Conservation (phyloP, 345 rosid genomes). For the Populus davidiana region DNA sequence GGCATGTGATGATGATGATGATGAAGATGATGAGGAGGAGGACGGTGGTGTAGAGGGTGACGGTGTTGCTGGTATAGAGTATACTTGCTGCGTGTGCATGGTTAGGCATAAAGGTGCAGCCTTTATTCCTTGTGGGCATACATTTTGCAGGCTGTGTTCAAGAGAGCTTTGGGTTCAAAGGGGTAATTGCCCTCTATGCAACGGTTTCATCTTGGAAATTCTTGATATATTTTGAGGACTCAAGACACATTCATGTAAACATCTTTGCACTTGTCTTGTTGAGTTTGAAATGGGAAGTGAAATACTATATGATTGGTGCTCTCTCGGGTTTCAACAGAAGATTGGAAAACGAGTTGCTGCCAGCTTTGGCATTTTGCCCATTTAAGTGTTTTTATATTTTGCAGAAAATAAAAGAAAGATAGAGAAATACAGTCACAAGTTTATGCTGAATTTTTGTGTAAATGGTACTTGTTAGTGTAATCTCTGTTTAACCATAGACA, state of each 20-base stretch:
- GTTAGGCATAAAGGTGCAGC: constrained; percentile 84
- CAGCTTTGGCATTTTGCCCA: neutral
- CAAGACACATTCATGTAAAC: constrained; percentile 5
- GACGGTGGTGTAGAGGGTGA: constrained; percentile 33
- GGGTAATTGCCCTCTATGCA: constrained; percentile 91
- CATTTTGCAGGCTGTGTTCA: constrained; percentile 86
- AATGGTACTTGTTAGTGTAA: too few species aligned
- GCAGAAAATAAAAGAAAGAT: neutral
- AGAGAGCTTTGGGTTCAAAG: constrained; percentile 89
- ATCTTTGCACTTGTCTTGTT: neutral
- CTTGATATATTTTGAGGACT: constrained; percentile 61
- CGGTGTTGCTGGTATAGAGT: constrained; percentile 39
- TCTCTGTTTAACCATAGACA: too few species aligned
- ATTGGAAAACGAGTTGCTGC: neutral
- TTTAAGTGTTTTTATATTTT: neutral
- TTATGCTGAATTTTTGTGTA: too few species aligned
- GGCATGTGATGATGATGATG: constrained; percentile 17
- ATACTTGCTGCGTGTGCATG: constrained; percentile 75
- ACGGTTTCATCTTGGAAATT: constrained; percentile 66
- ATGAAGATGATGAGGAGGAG: constrained; percentile 20
- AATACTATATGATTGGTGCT: neutral
- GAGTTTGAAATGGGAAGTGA: neutral
- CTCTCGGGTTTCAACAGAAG: neutral
- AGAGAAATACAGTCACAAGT: too few species aligned
- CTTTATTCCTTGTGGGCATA: constrained; percentile 86